Conservation (phyloP, 495 filamentous ascomycete genomes). For the Filosporella fistucella region DNA sequence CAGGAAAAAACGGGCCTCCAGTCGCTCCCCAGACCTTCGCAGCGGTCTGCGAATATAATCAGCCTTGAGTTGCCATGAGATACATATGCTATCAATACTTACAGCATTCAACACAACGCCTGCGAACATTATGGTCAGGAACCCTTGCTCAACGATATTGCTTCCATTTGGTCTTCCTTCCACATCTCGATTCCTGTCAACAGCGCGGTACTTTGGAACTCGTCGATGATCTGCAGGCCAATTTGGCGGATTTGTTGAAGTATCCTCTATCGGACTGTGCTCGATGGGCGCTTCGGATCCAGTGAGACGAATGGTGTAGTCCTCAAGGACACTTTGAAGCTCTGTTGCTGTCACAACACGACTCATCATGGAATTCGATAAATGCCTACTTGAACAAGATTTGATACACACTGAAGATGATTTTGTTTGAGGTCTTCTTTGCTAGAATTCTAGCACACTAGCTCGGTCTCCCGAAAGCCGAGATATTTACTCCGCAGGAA, state of each 20-base stretch:
- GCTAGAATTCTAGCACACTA: too few species aligned
- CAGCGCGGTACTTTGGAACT: constrained; percentile 44
- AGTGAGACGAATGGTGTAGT: constrained; percentile 14
- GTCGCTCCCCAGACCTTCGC: constrained; percentile 12
- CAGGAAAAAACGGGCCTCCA: constrained; percentile 5
- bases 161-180: constrained; percentile 36
- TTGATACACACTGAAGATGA: not conserved
- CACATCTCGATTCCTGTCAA: constrained; percentile 39
- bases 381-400: constrained; percentile 1
- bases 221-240: constrained; percentile 45
- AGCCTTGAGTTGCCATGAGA: not conserved
- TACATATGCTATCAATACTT: constrained; percentile 19
- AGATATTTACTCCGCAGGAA: too few species aligned
- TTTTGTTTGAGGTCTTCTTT: not conserved
- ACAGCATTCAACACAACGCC: constrained; percentile 50
- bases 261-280: not conserved
- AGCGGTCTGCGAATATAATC: not conserved
- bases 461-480: too few species aligned
- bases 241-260: constrained; percentile 23
- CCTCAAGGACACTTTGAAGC: constrained; percentile 3
- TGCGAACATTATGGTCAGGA: constrained; percentile 47
- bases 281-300: not conserved
- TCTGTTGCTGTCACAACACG: not conserved
- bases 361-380: constrained; percentile 6
- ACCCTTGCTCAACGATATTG: constrained; percentile 36